Base-by-base conservation (phyloP, 2,329 filamentous ascomycete genomes). In the Drechslerella dactyloides region DNA sequence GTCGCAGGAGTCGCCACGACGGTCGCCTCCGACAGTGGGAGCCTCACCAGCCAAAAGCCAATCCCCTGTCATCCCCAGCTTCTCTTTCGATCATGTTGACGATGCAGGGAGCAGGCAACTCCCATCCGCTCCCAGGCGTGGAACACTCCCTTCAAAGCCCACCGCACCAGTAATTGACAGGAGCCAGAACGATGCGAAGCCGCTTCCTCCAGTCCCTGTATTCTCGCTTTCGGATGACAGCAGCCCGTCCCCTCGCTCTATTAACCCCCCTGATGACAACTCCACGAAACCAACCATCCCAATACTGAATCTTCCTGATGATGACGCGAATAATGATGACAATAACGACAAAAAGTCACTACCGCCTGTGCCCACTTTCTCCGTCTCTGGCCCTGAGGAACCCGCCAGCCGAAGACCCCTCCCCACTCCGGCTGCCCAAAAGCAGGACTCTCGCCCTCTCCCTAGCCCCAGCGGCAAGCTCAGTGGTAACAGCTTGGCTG, bases 211-310 rank as follows among this genome's bases (percentile, higher is more conserved):
- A 37, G 66, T 76, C 42, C 75, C 75, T 37, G 55, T 69, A 51
- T 74, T 76, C 63, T 74, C 50, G 2, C 59, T 75, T 19, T 75
- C 74, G 21, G 75, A 74, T 24, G 74, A 74, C 13, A 68, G 74
- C 42, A 61, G 70, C 13, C 61, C 68, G n/a, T 15, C 55, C 4
- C 33, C 55, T 2, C 73, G 62, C 6, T 70, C 59, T 11, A 74
- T 75, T 50, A 76, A 63, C 33, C 24, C 74, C 17, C 66, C 74
- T n/a, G 65, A 75, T 50, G 73, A 74, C 23, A 69, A 62, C 21
- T 10, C 46, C 19, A 35, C 55, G 5, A 74, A 64, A 51, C 68
- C 68, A 23, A 64, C 54, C 33, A 42, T 73, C 21, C 73, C 73
- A 27, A 70, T 69, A 42, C 50, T 74, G 19, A 74, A 74, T 53